These are phyloP conservation scores for Meyerozyma athensensis DNA, from an alignment of 1,139 yeast genomes.

Conservation along the genomic window DNA sequence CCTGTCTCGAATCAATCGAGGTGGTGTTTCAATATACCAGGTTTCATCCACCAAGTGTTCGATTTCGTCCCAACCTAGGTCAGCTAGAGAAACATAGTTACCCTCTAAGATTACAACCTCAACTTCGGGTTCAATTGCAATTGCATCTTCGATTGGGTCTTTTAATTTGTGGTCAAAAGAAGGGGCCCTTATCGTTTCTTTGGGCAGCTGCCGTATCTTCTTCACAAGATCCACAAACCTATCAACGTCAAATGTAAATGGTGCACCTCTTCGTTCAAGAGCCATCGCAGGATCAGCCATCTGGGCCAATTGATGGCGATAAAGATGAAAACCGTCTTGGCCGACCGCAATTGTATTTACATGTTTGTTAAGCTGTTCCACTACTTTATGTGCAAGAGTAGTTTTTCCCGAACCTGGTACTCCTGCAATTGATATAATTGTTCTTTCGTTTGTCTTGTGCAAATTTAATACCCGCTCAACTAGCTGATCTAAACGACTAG, in stretches of 20 bases:
- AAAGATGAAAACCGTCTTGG: conserved; percentile 18
- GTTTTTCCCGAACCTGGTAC: conserved; percentile 25
- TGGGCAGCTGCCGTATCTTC: conserved; percentile 7
- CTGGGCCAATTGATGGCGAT: conserved; percentile 12
- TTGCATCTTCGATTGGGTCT: conserved; percentile 16
- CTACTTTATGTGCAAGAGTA: conserved; percentile 15
- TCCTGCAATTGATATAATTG: conserved; percentile 17
- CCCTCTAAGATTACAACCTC: conserved; percentile 17
- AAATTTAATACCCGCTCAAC: neutral
- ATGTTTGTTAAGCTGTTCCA: conserved; percentile 14
- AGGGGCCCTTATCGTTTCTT: conserved; percentile 11
- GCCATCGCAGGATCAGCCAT: conserved; percentile 14
- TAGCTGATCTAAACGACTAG: neutral
- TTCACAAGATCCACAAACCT: conserved; percentile 11
- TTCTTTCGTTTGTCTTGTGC: conserved; percentile 1
- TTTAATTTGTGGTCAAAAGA: conserved; percentile 16
- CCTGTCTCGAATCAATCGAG: conserved; percentile 12
- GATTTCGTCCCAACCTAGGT: conserved; percentile 14
- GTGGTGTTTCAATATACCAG: conserved; percentile 13
- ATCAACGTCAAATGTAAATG: conserved; percentile 16
- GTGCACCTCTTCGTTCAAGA: conserved; percentile 18
- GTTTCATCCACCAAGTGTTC: conserved; percentile 11
- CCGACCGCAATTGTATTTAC: conserved; percentile 30
- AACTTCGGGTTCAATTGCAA: conserved; percentile 11
- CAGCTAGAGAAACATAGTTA: conserved; percentile 14